Conservation (phyloP, 768 basidiomycete genomes). For the Psilocybe cubensis region DNA sequence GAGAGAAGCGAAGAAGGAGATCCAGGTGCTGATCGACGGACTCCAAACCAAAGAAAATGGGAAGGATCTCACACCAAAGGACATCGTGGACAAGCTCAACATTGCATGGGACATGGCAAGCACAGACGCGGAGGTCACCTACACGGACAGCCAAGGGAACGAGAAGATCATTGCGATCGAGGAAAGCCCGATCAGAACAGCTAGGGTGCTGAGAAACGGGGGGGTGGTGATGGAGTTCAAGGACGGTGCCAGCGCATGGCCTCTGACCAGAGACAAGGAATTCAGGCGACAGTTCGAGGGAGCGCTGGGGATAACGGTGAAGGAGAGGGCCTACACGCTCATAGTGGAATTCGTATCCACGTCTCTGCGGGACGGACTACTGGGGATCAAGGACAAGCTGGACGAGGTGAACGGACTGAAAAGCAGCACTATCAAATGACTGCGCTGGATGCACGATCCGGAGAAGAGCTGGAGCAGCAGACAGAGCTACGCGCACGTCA, state of each 20-base stretch:
- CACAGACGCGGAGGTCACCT: neutral
- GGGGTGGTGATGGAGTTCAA: slow-evolving; percentile 7
- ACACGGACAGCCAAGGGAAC: neutral
- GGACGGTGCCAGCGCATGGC: neutral
- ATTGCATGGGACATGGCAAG: neutral
- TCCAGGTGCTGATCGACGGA: slow-evolving; percentile 8
- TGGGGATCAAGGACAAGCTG: neutral
- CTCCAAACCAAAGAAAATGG: neutral
- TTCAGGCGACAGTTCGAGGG: neutral
- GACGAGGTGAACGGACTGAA: slow-evolving; percentile 2
- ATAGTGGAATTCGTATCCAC: slow-evolving; percentile 7
- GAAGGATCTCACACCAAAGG: neutral
- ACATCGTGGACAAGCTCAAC: slow-evolving; percentile 6
- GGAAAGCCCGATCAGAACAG: neutral
- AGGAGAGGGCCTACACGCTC: neutral
- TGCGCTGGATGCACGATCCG: slow-evolving; percentile 12
- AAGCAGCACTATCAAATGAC: neutral
- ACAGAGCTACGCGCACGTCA: slow-evolving; percentile 7
- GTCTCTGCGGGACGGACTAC: neutral
- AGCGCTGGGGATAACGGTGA: neutral
- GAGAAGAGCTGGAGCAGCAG: slow-evolving; percentile 6
- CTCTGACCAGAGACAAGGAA: neutral
- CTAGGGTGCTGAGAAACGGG: slow-evolving; percentile 4
- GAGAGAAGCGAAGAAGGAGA: neutral
- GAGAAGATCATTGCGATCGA: neutral